Percentiles rank a stretch among this genome's conserved stretches.
Conservation (phyloP, 2,329 filamentous ascomycete genomes). For the Epichloe gansuensis region DNA sequence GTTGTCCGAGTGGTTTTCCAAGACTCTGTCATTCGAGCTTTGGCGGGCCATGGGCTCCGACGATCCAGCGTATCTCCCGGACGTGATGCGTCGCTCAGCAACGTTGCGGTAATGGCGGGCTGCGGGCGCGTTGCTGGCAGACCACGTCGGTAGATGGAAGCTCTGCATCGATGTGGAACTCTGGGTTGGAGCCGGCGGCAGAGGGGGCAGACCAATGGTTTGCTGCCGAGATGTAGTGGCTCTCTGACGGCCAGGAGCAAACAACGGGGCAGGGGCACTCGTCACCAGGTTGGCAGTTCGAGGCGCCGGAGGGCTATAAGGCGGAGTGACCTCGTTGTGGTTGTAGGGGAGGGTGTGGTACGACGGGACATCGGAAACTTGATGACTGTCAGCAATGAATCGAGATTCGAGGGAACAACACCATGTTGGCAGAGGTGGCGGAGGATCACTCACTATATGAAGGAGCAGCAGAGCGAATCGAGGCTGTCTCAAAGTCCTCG, state of each 20-base stretch:
- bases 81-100: slow-evolving; percentile 45
- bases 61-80: slow-evolving; percentile 23
- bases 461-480: slow-evolving; percentile 53
- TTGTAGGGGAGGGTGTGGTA: slow-evolving; percentile 45
- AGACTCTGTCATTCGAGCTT: not conserved
- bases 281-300: slow-evolving; percentile 3
- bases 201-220: slow-evolving; percentile 36
- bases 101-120: slow-evolving; percentile 51
- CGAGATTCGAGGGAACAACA: not conserved
- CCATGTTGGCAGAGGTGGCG: not conserved
- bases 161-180: slow-evolving; percentile 32
- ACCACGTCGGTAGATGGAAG: slow-evolving; percentile 49
- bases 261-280: slow-evolving; percentile 3
- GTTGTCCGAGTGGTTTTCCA: not conserved
- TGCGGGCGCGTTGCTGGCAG: slow-evolving; percentile 38
- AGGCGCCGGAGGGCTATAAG: slow-evolving; percentile 30
- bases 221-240: slow-evolving; percentile 18
- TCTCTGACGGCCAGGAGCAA: slow-evolving; percentile 8
- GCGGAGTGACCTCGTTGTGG: slow-evolving; percentile 31
- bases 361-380: slow-evolving; percentile 51
- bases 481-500: slow-evolving; percentile 54
- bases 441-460: slow-evolving; percentile 43
- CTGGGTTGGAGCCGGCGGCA: slow-evolving; percentile 28
- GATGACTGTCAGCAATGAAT: not conserved
- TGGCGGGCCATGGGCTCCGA: slow-evolving; percentile 14